Base-by-base conservation (phyloP, 768 basidiomycete species). In the Neoboletus magnificus region DNA sequence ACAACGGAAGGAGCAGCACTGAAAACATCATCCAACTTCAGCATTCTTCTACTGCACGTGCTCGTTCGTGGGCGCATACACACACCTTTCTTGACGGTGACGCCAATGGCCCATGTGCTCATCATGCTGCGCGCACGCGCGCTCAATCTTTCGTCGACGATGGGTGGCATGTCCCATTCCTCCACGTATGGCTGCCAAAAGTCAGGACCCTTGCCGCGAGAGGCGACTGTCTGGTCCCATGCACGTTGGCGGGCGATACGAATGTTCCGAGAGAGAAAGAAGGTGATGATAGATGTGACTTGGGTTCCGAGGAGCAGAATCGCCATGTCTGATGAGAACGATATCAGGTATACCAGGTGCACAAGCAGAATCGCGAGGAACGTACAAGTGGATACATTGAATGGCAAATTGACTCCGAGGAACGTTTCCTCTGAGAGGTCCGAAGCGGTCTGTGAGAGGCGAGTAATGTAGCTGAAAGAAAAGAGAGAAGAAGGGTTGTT, bases 131-230 rank as follows among this genome's bases (percentile, higher is more conserved):
- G 25, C 22, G 57, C 8, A 13, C 54, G 58, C 56, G n/a, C 71
- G 62, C 36, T 72, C 64, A 43, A 57, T 25, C 50, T 53, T 35
- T 70, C 68, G 12, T 71, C 61, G 6, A 80, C 69, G 1, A 62
- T 60, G 0, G 82, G 85, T 0, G 89, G 88, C 2, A 73, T 65
- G 25, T 84, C 79, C 88, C 87, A 90, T 69, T 93, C 91, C 65
- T 94, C 87, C 0, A 89, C 82, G 57, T 91, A 92, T 0, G 84
- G 82, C 55, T 79, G 77, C 91, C 92, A 98, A 74, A 95, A 96
- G 10, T 89, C 84, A 0, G 79, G 74, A 0, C 86, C 84, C 62
- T 96, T 96, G 13, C 87, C 87, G 1, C 93, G 82, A 5, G 92
- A 95, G 7, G 79, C 73, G 29, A 96, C 84, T 0, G 93, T 95